A percentile compares a stretch with the other conserved stretches of the same genome.
These are phyloP conservation scores for Phytopythium oedochilum DNA, from an alignment of 352 stramenopile genomes.

Conservation along the genomic window DNA sequence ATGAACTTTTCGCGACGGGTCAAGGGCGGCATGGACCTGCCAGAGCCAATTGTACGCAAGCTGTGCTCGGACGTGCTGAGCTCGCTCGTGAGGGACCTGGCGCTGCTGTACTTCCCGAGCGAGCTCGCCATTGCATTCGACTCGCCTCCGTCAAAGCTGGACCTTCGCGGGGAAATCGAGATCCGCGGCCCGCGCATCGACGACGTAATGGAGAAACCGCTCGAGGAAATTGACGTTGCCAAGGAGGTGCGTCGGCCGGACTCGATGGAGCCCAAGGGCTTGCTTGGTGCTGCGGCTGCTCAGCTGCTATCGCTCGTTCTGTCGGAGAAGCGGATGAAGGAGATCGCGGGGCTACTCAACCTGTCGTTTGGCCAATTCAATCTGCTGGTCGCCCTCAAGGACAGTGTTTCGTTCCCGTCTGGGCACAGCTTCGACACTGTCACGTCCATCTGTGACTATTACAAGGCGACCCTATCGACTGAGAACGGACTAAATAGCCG, in stretches of 20 bases:
- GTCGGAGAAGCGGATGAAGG: conserved; percentile 38
- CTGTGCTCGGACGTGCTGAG: conserved; percentile 62
- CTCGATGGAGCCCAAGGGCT: conserved; percentile 7
- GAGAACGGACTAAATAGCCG: conserved; percentile 28
- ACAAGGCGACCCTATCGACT: conserved; percentile 36
- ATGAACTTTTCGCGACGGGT: conserved; percentile 62
- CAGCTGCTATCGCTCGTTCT: conserved; percentile 35
- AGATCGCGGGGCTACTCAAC: conserved; percentile 39
- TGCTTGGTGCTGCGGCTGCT: conserved; percentile 29
- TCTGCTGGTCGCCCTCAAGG: conserved; percentile 50
- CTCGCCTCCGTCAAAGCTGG: conserved; percentile 44
- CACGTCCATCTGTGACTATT: conserved; percentile 57
- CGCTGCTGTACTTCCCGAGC: conserved; percentile 57
- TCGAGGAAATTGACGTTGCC: conserved; percentile 19
- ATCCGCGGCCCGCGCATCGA: conserved; percentile 54
- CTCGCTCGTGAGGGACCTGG: conserved; percentile 53
- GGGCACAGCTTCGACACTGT: conserved; percentile 45
- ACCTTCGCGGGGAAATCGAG: conserved; percentile 51
- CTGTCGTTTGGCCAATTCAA: conserved; percentile 61
- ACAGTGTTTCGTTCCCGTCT: conserved; percentile 34
- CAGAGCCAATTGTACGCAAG: conserved; percentile 65
- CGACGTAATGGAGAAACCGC: conserved; percentile 47
- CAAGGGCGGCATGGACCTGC: conserved; percentile 64
- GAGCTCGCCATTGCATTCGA: conserved; percentile 59
- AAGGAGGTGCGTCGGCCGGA: conserved; percentile 10